Evolutionary conservation across 1,284 basidiomycete genomes (phyloP).

Genomic region (Cutaneotrichosporon sp.): DNA sequence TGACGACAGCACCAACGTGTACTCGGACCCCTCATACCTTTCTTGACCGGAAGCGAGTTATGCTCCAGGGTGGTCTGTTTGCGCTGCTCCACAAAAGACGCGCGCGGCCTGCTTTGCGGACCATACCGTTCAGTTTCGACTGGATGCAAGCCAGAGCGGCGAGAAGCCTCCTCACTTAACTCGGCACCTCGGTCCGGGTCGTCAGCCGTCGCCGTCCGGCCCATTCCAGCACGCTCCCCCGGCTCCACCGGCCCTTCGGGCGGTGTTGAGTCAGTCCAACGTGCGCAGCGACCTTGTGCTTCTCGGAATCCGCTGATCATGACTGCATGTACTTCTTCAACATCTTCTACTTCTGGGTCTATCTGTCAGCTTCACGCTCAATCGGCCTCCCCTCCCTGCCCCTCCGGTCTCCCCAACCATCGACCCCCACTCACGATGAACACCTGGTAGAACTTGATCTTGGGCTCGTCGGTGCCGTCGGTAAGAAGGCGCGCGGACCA

Average conservation of each 20-base stretch:
- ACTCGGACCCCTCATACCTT: no score
- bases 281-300: background rate
- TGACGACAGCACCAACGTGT: no score
- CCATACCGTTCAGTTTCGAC: no score
- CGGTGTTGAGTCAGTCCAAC: background rate
- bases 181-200: no score
- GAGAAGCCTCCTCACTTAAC: no score
- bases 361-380: background rate
- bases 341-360: slow-evolving; percentile 9
- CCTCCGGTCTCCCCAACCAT: background rate
- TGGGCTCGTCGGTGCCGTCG: slow-evolving; percentile 14
- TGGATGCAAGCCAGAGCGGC: no score
- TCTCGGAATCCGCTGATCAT: background rate
- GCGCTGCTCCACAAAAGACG: no score
- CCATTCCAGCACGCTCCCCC: background rate
- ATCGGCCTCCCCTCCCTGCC: background rate
- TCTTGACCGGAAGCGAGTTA: no score
- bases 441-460: slow-evolving; percentile 39
- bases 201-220: no score
- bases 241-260: background rate
- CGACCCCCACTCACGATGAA: slow-evolving; percentile 34
- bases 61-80: no score
- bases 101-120: no score
- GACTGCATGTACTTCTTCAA: background rate
- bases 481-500: slow-evolving; percentile 30